Base-by-base conservation (phyloP, 495 filamentous ascomycete genomes). In the Annulohypoxylon maeteangense region DNA sequence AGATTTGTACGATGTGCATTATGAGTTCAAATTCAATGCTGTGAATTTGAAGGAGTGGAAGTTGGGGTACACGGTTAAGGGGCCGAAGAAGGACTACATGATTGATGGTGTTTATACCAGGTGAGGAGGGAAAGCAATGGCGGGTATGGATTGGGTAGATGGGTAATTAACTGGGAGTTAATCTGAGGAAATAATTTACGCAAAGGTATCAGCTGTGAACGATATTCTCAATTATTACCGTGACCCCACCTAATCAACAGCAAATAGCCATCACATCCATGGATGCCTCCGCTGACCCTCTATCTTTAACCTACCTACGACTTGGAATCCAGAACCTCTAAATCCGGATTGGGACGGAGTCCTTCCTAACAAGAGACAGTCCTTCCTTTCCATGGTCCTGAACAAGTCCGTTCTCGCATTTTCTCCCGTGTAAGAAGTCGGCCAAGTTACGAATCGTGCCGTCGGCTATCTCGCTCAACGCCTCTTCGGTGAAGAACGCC, bases 401-500 rank as follows among this genome's bases (percentile, higher is more conserved):
- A 1, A 81, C 78, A 36, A 84, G 66, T 32, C 78, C 74, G 67
- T 84, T 81, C 58, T 76, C 67, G 69, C 81, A 85, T 11, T 68
- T 68, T n/a, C 67, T 60, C 18, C 56, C 55, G 4, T 64, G 53
- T 18, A 71, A 48, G 7, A 83, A 79, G 31, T 82, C 79, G 14
- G 75, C 72, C 12, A 90, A 64, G 68, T 91, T 92, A 20, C 73
- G 53, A 56, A 91, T 57, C 7, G 89, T 91, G 11, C 83, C 85
- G n/a, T 84, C 83, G 4, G 90, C 83, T 73, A 92, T 92, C 78
- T 90, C 87, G 2, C 78, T 81, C 47, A 92, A 73, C 3, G 90
- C 90, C 78, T 92, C 90, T 22, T 85, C 76, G 1, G 90, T 91
- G 56, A 92, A 90, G 76, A 92, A 92, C 1, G 86, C 90, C 79